Conservation (phyloP, 345 rosid species). For the Anastatica hierochuntica region DNA sequence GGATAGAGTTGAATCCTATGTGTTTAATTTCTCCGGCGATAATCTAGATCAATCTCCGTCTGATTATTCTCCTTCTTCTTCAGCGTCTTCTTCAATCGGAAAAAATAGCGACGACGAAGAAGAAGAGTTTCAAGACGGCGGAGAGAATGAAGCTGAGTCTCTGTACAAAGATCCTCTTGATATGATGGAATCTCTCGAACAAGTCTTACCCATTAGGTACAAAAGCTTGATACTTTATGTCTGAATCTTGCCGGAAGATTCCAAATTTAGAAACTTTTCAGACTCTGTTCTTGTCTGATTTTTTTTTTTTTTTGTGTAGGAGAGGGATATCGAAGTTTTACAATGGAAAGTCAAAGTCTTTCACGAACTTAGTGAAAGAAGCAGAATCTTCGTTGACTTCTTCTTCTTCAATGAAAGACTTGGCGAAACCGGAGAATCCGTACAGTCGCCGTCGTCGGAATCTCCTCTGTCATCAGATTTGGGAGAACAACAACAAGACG, state of each 20-base stretch:
- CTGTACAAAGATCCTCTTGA: constrained; percentile 40
- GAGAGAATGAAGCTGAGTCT: constrained; percentile 54
- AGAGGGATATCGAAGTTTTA: constrained; percentile 75
- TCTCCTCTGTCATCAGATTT: constrained; percentile 40
- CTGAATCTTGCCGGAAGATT: neutral
- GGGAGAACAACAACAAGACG: constrained; percentile 48
- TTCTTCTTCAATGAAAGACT: constrained; percentile 40
- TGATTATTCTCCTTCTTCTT: constrained; percentile 25
- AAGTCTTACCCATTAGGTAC: constrained; percentile 57
- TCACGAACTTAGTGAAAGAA: constrained; percentile 44
- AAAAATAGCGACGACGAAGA: constrained; percentile 38
- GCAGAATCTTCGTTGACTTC: constrained; percentile 39
- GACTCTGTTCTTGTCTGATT: neutral
- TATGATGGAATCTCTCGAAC: constrained; percentile 51
- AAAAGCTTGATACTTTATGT: neutral
- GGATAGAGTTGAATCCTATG: constrained; percentile 25
- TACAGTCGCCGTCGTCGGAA: constrained; percentile 48
- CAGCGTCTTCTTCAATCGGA: constrained; percentile 52
- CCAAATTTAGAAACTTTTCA: neutral
- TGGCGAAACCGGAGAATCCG: constrained; percentile 67
- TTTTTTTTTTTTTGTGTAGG: constrained; percentile 45
- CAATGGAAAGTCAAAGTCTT: constrained; percentile 78
- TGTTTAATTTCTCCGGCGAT: constrained; percentile 14
- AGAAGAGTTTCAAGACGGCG: constrained; percentile 23
- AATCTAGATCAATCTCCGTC: constrained; percentile 11